Base-by-base conservation (phyloP, 768 basidiomycete species). In the Sarcomyxa edulis region DNA sequence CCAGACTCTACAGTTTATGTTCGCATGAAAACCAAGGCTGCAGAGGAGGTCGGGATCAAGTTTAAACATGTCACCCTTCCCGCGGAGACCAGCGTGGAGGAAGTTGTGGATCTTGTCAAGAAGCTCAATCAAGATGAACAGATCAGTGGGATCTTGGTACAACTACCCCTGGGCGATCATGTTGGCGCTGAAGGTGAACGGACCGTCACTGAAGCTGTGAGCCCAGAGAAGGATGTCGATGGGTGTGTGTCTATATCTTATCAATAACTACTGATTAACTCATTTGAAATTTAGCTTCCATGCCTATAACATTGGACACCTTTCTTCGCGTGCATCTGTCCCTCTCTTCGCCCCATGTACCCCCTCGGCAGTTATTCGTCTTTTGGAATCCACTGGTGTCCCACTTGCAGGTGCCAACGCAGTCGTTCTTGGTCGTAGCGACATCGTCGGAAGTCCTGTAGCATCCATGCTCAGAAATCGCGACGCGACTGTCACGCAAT, bases 401-500 rank as follows among this genome's bases (percentile, higher is more conserved):
- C 50, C 76, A 12, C 69, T 98, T 42, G 61, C 79, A 14, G 94
- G 96, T 38, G 69, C 87, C 27, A 76, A 81, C 52, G 81, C 85
- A 8, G 94, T 97, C 42, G 92, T 99, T 16, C 82, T 99, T 30
- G 96, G 96, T 44, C 84, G 96, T 48, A 92, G 88, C 55, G 96
- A 99, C 55, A 98, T 99, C 52, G 96, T 99, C 40, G 96, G 96
- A 39, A 95, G 80, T 50, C 96, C 96, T 20, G 93, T 97, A 35
- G 82, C 84, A 25, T 84, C 90, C 23, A 82, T 99, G 73, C 71
- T 99, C 37, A 72, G 91, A 50, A 86, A 83, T 57, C 78, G 76
- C 44, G 87, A 98, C 55, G 94, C 96, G 2, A 99, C 96, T 15
- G 92, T 98, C 45, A 98, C 93, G 15, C 95, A 97, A 60, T 98